Conservation (phyloP, 345 rosid species). For the Populus euphratica region DNA sequence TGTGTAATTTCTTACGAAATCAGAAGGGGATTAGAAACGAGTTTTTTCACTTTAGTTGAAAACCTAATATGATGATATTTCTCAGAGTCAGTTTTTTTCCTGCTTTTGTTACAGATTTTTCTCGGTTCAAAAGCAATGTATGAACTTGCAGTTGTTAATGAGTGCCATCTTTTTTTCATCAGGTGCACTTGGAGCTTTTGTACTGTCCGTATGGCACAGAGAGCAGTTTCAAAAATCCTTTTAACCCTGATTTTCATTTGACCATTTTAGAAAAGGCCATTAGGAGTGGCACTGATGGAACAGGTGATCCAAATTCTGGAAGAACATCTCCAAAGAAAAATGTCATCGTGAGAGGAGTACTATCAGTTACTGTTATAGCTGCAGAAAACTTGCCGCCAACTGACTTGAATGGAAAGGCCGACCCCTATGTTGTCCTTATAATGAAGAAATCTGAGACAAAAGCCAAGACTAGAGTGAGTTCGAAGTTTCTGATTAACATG, state of each 20-base stretch:
- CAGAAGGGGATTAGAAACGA: too few relatives aligned
- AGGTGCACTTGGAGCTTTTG: constrained; percentile 87
- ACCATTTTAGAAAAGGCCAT: constrained; percentile 78
- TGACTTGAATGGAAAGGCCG: constrained; percentile 76
- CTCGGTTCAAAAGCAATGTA: too few relatives aligned
- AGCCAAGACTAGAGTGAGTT: constrained; percentile 68
- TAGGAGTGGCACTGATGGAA: constrained; percentile 36
- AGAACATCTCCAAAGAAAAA: constrained; percentile 38
- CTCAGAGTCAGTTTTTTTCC: too few relatives aligned
- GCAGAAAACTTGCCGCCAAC: constrained; percentile 73
- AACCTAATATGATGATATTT: too few relatives aligned
- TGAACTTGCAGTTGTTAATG: background rate
- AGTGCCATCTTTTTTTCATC: constrained; percentile 9
- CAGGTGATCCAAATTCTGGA: constrained; percentile 20
- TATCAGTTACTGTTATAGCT: constrained; percentile 63
- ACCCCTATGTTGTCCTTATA: constrained; percentile 64
- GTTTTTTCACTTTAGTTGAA: too few relatives aligned
- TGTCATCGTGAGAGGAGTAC: constrained; percentile 81
- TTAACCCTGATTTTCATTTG: constrained; percentile 44
- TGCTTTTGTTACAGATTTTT: too few relatives aligned
- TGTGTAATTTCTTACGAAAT: too few relatives aligned
- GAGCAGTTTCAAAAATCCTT: constrained; percentile 50
- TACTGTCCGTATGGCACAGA: constrained; percentile 66
- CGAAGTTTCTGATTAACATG: background rate
- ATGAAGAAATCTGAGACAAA: constrained; percentile 73